A percentile compares a stretch with the other conserved stretches of the same genome.
Conservation (phyloP, 768 basidiomycete species). For the Kockovaella imperatae region DNA sequence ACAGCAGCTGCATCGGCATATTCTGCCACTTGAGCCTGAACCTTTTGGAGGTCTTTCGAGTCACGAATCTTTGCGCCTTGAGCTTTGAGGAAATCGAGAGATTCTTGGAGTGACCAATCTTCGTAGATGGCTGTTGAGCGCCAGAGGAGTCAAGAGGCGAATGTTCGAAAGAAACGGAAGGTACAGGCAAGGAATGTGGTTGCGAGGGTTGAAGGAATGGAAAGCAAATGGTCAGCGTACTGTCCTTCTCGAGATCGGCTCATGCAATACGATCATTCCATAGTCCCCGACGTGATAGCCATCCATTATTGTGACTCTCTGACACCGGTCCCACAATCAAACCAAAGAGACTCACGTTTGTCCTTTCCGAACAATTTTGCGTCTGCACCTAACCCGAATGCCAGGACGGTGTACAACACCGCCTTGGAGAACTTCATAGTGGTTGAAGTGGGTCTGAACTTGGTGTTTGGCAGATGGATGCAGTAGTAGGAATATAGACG, state of each 20-base stretch:
- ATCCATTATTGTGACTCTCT: no score
- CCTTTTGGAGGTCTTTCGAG: slow-evolving; percentile 45
- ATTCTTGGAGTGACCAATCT: slow-evolving; percentile 59
- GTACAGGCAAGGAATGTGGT: not conserved
- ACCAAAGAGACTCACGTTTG: slow-evolving; percentile 47
- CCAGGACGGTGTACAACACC: slow-evolving; percentile 45
- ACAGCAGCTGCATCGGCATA: slow-evolving; percentile 43
- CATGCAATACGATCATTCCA: no score
- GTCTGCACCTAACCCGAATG: slow-evolving; percentile 45
- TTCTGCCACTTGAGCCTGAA: slow-evolving; percentile 46
- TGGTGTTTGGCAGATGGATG: no score
- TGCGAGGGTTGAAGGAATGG: slow-evolving; percentile 2
- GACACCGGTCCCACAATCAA: no score
- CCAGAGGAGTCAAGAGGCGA: not conserved
- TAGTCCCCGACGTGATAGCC: no score
- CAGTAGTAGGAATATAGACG: no score
- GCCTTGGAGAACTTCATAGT: slow-evolving; percentile 37
- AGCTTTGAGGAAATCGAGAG: slow-evolving; percentile 62
- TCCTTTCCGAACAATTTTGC: slow-evolving; percentile 44
- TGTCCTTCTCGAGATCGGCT: no score
- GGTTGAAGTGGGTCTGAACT: no score
- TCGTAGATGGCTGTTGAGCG: slow-evolving; percentile 34
- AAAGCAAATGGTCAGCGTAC: slow-evolving; percentile 2
- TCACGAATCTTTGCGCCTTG: slow-evolving; percentile 56
- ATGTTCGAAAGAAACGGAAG: not conserved